These are phyloP conservation scores for Melanopsichium pennsylvanicum DNA, from an alignment of 1,284 basidiomycete genomes.

Conservation along the genomic window DNA sequence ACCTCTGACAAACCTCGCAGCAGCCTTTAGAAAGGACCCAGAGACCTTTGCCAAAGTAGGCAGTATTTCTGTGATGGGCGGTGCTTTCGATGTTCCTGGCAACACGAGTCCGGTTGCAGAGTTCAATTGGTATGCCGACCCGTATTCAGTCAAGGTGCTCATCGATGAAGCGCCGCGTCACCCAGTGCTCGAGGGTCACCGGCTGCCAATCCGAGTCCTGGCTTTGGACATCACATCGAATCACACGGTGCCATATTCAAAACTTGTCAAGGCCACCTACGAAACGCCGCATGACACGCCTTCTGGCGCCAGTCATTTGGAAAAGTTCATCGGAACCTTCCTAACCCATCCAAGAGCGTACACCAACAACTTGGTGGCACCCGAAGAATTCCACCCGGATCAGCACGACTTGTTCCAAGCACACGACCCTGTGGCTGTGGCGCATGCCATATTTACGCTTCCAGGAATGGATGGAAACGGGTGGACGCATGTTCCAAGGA, in stretches of 20 bases:
- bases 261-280: constrained; percentile 43
- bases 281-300: constrained; percentile 18
- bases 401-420: constrained; percentile 56
- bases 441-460: constrained; percentile 54
- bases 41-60: constrained; percentile 71
- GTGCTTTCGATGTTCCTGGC: constrained; percentile 89
- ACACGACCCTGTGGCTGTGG: constrained; percentile 62
- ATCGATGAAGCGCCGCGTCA: constrained; percentile 48
- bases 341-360: constrained; percentile 55
- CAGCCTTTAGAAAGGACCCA: constrained; percentile 73
- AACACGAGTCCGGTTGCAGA: constrained; percentile 74
- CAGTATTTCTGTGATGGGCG: constrained; percentile 89
- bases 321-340: constrained; percentile 51
- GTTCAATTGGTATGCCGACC: constrained; percentile 94
- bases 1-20: constrained; percentile 85
- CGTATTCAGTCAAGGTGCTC: constrained; percentile 74
- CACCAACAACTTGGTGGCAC: constrained; percentile 56
- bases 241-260: constrained; percentile 57
- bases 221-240: constrained; percentile 56
- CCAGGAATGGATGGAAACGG: constrained; percentile 7
- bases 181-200: constrained; percentile 9
- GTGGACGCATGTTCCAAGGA: constrained; percentile 34
- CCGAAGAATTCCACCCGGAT: constrained; percentile 51
- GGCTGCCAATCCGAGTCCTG: constrained; percentile 54
- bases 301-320: constrained; percentile 21